A percentile compares a stretch with the other conserved stretches of the same genome.
These are phyloP conservation scores for Chaetomiaceae sp. DNA, from an alignment of 2,329 filamentous ascomycete species.

Conservation along the genomic window DNA sequence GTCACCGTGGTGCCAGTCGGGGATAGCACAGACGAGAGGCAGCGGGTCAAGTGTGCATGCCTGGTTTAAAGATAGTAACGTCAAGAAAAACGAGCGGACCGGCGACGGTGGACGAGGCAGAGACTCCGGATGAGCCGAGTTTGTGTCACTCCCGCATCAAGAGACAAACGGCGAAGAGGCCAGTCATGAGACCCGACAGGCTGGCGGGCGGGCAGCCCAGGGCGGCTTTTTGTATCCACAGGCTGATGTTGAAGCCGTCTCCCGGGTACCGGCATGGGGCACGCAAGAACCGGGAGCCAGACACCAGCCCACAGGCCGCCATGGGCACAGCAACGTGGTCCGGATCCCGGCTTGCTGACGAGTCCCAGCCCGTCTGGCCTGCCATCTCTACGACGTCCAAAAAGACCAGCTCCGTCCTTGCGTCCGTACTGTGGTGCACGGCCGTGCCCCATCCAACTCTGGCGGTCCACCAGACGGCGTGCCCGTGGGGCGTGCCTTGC, in stretches of 20 bases:
- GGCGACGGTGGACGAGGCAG: not conserved
- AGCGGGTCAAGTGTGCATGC: not conserved
- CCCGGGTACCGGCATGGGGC: slow-evolving; percentile 20
- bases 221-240: slow-evolving; percentile 14
- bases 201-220: slow-evolving; percentile 8
- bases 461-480: not conserved
- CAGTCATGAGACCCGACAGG: slow-evolving; percentile 5
- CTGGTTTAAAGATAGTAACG: not conserved
- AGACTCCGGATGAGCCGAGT: not conserved
- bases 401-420: not conserved
- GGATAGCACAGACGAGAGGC: slow-evolving; percentile 2
- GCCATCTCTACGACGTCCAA: slow-evolving; percentile 6
- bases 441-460: not conserved
- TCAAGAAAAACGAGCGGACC: not conserved
- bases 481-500: slow-evolving; percentile 21
- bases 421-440: not conserved
- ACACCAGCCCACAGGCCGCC: not conserved
- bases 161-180: not conserved
- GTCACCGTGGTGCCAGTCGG: not conserved
- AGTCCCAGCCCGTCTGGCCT: slow-evolving; percentile 5
- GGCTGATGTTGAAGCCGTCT: slow-evolving; percentile 10
- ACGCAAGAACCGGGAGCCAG: slow-evolving; percentile 6
- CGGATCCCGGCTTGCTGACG: slow-evolving; percentile 4
- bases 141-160: not conserved
- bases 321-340: not conserved